Conservation (phyloP, 345 rosid genomes). For the Toxicodendron radicans region DNA sequence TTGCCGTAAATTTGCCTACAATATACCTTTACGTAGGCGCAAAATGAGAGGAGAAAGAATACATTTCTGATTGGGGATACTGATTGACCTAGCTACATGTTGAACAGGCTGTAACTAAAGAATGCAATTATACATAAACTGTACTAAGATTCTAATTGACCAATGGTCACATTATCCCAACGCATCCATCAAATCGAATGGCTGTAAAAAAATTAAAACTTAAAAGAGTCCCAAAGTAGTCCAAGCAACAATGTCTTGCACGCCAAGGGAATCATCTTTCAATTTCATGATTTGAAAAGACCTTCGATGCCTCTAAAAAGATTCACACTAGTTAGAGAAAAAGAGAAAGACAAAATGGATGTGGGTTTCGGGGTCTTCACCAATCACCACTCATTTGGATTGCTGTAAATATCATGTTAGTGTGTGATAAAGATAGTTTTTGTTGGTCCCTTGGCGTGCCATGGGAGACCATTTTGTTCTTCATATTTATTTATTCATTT, state of each 20-base stretch:
- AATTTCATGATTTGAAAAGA: conserved; percentile 28
- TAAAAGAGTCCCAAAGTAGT: not conserved
- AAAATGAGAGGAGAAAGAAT: no score
- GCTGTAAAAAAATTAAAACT: not conserved
- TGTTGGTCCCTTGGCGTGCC: conserved; percentile 40
- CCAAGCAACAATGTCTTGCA: conserved; percentile 20
- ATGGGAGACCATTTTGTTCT: conserved; percentile 27
- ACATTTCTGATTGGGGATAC: no score
- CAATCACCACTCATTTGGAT: conserved; percentile 48
- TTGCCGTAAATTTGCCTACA: no score
- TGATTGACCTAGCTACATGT: no score
- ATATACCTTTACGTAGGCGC: no score
- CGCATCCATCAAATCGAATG: not conserved
- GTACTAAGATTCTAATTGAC: not conserved
- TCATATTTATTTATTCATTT: not conserved
- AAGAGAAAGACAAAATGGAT: conserved; percentile 1
- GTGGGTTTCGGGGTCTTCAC: conserved; percentile 17
- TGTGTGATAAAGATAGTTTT: conserved; percentile 15
- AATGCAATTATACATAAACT: not conserved
- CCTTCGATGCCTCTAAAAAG: conserved; percentile 13
- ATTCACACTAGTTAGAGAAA: not conserved
- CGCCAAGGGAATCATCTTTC: conserved; percentile 28
- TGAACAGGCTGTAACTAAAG: not conserved
- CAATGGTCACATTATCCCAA: not conserved
- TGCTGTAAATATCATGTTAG: conserved; percentile 12